Base-by-base conservation (phyloP, 495 filamentous ascomycete genomes). In the Elaphomyces granulatus region DNA sequence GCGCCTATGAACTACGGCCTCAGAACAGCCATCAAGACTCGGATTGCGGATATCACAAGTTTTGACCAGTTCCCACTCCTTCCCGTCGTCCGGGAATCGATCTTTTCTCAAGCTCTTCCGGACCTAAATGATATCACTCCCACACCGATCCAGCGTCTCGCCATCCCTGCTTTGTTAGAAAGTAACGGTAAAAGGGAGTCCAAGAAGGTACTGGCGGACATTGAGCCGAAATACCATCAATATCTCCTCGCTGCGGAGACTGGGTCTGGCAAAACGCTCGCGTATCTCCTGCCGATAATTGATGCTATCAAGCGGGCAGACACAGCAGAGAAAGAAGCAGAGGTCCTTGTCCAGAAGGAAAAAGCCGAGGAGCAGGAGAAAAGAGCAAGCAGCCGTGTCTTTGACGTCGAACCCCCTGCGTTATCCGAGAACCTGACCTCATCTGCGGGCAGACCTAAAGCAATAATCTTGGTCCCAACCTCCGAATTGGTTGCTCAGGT, bases 221-320 rank as follows among this genome's bases (percentile, higher is more conserved):
- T 58, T 37, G 54, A 58, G 8, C 45, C 56, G 16, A 58, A 64
- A n/a, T 72, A 71, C 46, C 66, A 79, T 41, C 77, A 88, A 45
- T 94, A 81, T 51, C 72, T 98, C 8, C 67, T 98, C 14, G 90
- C 92, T 0, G 90, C 92, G 8, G 90, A 98, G 62, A 98, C 90
- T 1, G 90, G 90, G 8, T 95, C 90, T 2, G 90, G 90, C 39
- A 98, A 98, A 61, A 98, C 90, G 1, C 63, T 98, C 45, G 82
- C 90, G 19, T 98, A 98, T 51, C 59, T 94, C 17, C 52, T 94
- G 15, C 92, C 90, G 1, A 61, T 75, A 14, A 60, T 96, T 26
- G 74, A 98, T 63, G 77, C 80, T 15, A 56, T 96, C 43, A 96
- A 96, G 64, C 65, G 71, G 16, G 74, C 74, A 12, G 90, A 95